phyloP scores from a whole-genome alignment of 768 basidiomycete species.

The Paxillus involutus region DNA sequence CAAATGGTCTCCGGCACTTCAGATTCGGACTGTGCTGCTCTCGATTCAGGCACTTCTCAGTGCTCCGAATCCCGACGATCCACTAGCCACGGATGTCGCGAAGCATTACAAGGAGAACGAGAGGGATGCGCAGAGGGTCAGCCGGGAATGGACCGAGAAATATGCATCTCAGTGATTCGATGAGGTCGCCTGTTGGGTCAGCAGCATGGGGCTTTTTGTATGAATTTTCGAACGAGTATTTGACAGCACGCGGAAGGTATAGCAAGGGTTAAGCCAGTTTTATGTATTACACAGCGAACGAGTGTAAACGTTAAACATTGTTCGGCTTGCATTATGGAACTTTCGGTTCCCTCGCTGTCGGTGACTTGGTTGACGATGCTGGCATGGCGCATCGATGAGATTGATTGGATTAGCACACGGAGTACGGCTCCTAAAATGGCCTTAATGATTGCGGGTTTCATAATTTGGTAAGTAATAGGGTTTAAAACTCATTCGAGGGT shows the following conservation, averaged over 20 bases:
- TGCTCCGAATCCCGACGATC: slow-evolving; percentile 96
- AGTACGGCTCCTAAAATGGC: not conserved
- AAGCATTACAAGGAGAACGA: slow-evolving; percentile 99
- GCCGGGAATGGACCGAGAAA: slow-evolving; percentile 92
- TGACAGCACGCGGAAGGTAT: not conserved
- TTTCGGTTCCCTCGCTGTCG: not conserved
- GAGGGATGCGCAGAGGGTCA: slow-evolving; percentile 87
- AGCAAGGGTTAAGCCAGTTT: not conserved
- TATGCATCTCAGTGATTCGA: slow-evolving; percentile 53
- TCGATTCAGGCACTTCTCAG: slow-evolving; percentile 96
- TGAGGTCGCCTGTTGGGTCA: not conserved
- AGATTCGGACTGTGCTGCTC: slow-evolving; percentile 96
- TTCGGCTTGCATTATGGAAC: not conserved
- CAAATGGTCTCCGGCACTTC: slow-evolving; percentile 99
- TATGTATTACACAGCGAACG: no score
- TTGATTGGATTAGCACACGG: not conserved
- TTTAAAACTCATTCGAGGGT: not conserved
- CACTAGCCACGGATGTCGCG: slow-evolving; percentile 91
- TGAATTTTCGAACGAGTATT: not conserved
- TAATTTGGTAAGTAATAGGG: not conserved
- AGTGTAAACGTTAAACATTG: not conserved
- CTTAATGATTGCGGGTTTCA: not conserved
- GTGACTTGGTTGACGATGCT: no score
- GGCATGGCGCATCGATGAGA: not conserved
- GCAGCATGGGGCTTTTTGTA: not conserved